These are phyloP conservation scores for Chlamydomonas sp. DNA, from an alignment of 139 green algal species.

Conservation along the genomic window DNA sequence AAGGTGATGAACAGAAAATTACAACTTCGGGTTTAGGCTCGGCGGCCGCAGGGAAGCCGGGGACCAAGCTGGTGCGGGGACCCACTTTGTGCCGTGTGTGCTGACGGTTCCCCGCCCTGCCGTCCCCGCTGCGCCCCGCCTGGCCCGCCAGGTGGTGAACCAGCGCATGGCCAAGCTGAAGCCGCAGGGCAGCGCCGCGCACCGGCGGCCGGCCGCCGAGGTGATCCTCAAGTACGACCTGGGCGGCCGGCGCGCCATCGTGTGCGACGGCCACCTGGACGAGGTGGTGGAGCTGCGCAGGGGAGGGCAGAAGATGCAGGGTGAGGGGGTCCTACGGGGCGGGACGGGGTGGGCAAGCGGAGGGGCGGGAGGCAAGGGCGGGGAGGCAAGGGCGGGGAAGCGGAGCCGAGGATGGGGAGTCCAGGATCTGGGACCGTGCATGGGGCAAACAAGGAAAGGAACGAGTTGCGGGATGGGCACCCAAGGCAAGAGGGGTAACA, in stretches of 20 bases:
- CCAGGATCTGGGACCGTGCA: no score
- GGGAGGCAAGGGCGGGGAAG: no score
- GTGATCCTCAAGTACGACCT: constrained; percentile 52
- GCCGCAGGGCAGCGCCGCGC: constrained; percentile 53
- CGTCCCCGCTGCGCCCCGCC: not conserved
- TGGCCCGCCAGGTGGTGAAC: constrained; percentile 42
- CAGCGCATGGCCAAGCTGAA: constrained; percentile 68
- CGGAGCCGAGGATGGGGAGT: no score
- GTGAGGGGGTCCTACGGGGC: not conserved
- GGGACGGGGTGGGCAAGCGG: not conserved
- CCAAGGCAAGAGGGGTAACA: no score
- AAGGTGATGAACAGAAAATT: no score
- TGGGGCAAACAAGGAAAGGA: no score
- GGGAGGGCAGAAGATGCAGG: constrained; percentile 43
- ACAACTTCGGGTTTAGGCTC: no score
- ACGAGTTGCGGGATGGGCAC: no score
- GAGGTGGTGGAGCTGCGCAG: constrained; percentile 80
- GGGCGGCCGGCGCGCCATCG: not conserved
- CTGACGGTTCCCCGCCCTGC: not conserved
- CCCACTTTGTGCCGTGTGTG: not conserved
- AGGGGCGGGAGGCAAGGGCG: not conserved
- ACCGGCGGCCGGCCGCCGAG: constrained; percentile 50
- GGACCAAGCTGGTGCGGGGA: no score
- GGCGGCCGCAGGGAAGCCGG: no score
- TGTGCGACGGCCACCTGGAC: constrained; percentile 85